These are phyloP conservation scores for Paraphoma sp. DNA, from an alignment of 2,329 filamentous ascomycete species.

Conservation along the genomic window DNA sequence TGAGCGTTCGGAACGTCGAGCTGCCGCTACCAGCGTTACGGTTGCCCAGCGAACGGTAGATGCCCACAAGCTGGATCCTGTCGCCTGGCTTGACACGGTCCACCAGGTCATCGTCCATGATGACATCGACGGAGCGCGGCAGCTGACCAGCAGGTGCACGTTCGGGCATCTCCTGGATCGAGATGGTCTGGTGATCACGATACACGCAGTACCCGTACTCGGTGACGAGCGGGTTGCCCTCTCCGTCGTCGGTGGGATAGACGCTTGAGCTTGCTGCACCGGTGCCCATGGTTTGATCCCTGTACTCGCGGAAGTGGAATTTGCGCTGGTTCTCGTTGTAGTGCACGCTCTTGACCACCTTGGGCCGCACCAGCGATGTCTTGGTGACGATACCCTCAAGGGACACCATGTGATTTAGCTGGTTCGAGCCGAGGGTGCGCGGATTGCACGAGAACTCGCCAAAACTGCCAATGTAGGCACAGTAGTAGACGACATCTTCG, in stretches of 20 bases:
- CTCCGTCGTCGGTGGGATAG: constrained; percentile 91
- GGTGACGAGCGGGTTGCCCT: constrained; percentile 90
- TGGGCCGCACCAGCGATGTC: constrained; percentile 92
- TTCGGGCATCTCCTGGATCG: constrained; percentile 99
- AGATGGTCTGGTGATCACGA: constrained; percentile 95
- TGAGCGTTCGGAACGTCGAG: constrained; percentile 91
- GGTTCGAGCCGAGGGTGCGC: constrained; percentile 83
- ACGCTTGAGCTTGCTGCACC: constrained; percentile 88
- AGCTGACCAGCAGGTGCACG: constrained; percentile 93
- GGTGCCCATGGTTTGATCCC: constrained; percentile 94
- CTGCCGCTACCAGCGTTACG: constrained; percentile 89
- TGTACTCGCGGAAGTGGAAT: constrained; percentile 89
- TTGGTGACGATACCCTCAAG: constrained; percentile 97
- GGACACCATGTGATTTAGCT: constrained; percentile 96
- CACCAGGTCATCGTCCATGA: constrained; percentile 94
- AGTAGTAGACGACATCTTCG: constrained; percentile 86
- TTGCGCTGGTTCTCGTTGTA: constrained; percentile 87
- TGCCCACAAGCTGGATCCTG: constrained; percentile 94
- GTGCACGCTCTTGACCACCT: constrained; percentile 98
- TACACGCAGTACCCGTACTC: constrained; percentile 97
- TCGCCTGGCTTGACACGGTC: constrained; percentile 95
- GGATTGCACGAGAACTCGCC: constrained; percentile 95
- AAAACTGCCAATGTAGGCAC: constrained; percentile 95
- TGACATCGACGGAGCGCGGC: constrained; percentile 92
- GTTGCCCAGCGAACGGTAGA: constrained; percentile 93